Base-by-base conservation (phyloP, 768 basidiomycete species). In the Leccinum fibrillosum region DNA sequence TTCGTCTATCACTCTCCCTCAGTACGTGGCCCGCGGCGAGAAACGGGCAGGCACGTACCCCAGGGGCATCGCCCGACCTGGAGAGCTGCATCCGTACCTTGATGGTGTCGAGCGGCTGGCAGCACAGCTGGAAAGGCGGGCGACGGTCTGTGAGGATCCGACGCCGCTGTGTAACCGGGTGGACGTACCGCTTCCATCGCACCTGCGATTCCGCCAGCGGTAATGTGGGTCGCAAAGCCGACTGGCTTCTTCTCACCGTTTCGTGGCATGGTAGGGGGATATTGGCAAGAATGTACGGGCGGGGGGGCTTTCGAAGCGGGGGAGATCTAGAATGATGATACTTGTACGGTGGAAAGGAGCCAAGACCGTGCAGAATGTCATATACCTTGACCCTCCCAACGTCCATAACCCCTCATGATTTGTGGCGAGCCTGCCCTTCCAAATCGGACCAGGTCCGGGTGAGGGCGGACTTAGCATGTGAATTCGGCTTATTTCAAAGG, bases 1-100 rank as follows among this genome's bases (percentile, higher is more conserved):
- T 94, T 98, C 19, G 90, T 91, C 97, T 98, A 17, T n/a, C 66
- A 11, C 44, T 21, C 5, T n/a, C 11, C 26, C 10, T 64, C 34
- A 55, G 51, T 30, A 17, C 37, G 32, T 19, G 34, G 21, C 5
- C 30, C 28, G 32, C 17, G 6, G 11, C 23, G 32, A 10, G 25
- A 25, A 28, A 30, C 39, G 17, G 26, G 23, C 35, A 23, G 21
- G 26, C 3, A 88, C 91, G 71, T 74, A 98, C 97, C 49, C 97
- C 97, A 53, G 90, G 85, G 44, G 80, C 72, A 56, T 79, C 77
- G 34, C 94, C 85, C 10, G 94, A 88, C 74, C 78, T 85, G 58
- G 91, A 92, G 56, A 99, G 86, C 77, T 99, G 97, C 97, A 99
- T 99, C n/a, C 97, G 92, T 65, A 98, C 96, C 78, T 98, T 98